Evolutionary conservation across 257 asterid genomes (phyloP), one percentile per base, ranked within the genome.

Genomic region (Solanum piurae): DNA sequence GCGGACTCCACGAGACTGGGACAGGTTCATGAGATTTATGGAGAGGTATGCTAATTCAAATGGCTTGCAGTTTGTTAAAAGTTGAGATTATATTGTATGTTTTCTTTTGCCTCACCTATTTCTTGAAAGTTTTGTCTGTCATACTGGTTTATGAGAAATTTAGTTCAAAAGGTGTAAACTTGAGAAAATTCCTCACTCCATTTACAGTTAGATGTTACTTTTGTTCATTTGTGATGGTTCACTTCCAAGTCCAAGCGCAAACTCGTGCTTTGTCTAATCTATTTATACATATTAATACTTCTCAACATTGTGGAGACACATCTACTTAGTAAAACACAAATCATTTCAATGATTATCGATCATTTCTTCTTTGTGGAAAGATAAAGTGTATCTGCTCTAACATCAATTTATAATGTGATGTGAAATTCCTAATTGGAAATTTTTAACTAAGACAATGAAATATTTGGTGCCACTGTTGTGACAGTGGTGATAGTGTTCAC

Each of bases 1-100:
- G 98, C 91, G 99, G 33, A 89, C 95, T 52, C 94, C 98, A 18
- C 84, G 94, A 44, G 98, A 95, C 12, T 97, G 99, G 99, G 99
- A 96, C 89, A 89, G 99, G 93, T 97, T 96, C 94, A 95, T 95
- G 99, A 95, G 99, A 89, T 97, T 97, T 83, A 97, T 95, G 98
- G 98, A 97, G 91, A 89, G 98, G 46, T 95, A 95, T 69, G 98
- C 98, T 86, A 89, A 95, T 86, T 94, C 91, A 14, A 95, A 94
- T 52, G 98, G 98, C 29, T 88, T 95, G 90, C 92, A 93, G 9
- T 95, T 97, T 75, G 89, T 95, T 27, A 95, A 95, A 82, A 97
- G 89, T 49, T 96, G 92, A 96, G 60, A 75, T 86, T 75, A 64
- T 64, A n/a, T 64, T 66, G 74, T 88, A 74, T 88, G 86, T 89